phyloP scores from a whole-genome alignment of 495 filamentous ascomycete species.

The Thermothielavioides terrestris region DNA sequence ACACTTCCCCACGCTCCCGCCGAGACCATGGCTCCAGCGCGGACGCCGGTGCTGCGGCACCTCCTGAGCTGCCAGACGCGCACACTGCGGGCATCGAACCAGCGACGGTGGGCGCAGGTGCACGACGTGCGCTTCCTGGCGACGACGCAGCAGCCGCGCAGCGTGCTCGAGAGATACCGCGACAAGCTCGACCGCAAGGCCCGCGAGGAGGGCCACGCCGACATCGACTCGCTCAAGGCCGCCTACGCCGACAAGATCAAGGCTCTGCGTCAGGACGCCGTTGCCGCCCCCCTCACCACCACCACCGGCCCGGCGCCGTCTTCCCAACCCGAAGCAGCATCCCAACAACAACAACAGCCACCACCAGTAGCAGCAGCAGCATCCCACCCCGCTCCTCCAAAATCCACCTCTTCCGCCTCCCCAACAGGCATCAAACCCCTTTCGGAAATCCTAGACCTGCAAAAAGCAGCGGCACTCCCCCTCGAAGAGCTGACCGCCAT shows the following conservation, averaged over 20 bases:
- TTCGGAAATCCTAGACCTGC: conserved; percentile 70
- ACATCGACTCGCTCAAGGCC: conserved; percentile 67
- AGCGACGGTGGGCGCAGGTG: conserved; percentile 84
- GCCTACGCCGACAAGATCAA: conserved; percentile 78
- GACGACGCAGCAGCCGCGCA: conserved; percentile 43
- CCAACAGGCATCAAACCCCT: conserved; percentile 59
- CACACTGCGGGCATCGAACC: conserved; percentile 30
- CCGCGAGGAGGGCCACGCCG: conserved; percentile 62
- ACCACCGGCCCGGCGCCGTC: conserved; percentile 4
- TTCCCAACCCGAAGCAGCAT: not conserved
- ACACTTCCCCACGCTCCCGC: not conserved
- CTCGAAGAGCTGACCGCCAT: conserved; percentile 74
- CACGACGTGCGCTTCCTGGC: conserved; percentile 87
- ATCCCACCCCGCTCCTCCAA: too few species aligned
- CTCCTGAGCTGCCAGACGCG: conserved; percentile 21
- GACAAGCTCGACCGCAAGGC: conserved; percentile 81
- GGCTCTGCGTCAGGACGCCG: conserved; percentile 44
- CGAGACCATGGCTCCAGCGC: conserved; percentile 23
- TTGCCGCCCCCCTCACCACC: conserved; percentile 33
- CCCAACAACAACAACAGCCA: conserved; percentile 12
- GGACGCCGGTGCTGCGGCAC: conserved; percentile 31
- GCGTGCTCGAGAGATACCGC: conserved; percentile 73
- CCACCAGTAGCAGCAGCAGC: too few species aligned
- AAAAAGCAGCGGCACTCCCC: conserved; percentile 64
- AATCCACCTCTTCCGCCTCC: conserved; percentile 17